Percentiles rank a stretch among this genome's conserved stretches.
Conservation (phyloP, 2,329 filamentous ascomycete species). For the Fusarium buharicum region DNA sequence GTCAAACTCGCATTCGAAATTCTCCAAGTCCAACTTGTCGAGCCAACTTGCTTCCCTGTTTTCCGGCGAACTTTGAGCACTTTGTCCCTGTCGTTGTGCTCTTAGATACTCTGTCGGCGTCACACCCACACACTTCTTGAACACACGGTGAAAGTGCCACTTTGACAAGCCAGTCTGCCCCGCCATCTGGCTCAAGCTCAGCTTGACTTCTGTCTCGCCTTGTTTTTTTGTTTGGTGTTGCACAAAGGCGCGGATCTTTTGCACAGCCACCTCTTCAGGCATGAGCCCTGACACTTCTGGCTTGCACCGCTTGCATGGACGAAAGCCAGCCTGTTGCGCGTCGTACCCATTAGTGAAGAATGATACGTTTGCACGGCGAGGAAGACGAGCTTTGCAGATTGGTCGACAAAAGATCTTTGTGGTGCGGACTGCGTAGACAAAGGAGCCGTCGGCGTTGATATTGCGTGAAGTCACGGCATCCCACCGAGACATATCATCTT, state of each 20-base stretch:
- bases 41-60: slow-evolving; percentile 22
- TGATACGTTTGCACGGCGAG: slow-evolving; percentile 67
- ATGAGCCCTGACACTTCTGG: slow-evolving; percentile 55
- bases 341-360: slow-evolving; percentile 61
- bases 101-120: slow-evolving; percentile 55
- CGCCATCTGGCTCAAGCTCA: slow-evolving; percentile 60
- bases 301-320: slow-evolving; percentile 68
- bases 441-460: slow-evolving; percentile 51
- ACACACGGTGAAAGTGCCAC: slow-evolving; percentile 68
- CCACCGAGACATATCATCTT: slow-evolving; percentile 51
- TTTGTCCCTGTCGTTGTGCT: slow-evolving; percentile 26
- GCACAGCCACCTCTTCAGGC: slow-evolving; percentile 57
- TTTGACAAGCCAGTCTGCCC: slow-evolving; percentile 62
- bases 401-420: slow-evolving; percentile 69
- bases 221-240: slow-evolving; percentile 41
- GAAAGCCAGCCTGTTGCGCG: slow-evolving; percentile 61
- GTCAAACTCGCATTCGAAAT: slow-evolving; percentile 19
- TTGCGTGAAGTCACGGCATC: slow-evolving; percentile 51
- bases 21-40: slow-evolving; percentile 20
- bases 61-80: background rate
- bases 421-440: slow-evolving; percentile 57
- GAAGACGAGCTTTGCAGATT: slow-evolving; percentile 68
- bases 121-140: slow-evolving; percentile 64
- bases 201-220: slow-evolving; percentile 16
- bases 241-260: slow-evolving; percentile 52